A percentile compares a stretch with the other conserved stretches of the same genome.
phyloP scores from a whole-genome alignment of 108 stramenopile species.

The Cyclotella atomus region DNA sequence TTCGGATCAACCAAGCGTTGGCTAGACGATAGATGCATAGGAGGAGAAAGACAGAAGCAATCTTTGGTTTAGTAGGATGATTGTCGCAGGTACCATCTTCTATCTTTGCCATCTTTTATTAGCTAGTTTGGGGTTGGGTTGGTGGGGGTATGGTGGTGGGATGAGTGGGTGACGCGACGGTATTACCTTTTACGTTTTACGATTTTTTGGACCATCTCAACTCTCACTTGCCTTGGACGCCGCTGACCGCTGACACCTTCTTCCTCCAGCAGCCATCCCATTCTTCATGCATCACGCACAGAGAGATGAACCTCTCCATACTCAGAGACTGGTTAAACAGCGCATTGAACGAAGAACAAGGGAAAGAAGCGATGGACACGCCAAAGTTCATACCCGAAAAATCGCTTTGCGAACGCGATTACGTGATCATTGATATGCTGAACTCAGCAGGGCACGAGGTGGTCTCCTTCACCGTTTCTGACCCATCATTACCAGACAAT shows the following conservation, averaged over 20 bases:
- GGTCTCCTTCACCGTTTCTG: slow-evolving; percentile 43
- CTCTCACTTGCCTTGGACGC: no score
- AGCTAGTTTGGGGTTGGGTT: background rate
- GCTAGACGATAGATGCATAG: slow-evolving; percentile 47
- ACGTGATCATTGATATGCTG: slow-evolving; percentile 33
- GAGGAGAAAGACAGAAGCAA: slow-evolving; percentile 26
- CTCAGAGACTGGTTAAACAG: background rate
- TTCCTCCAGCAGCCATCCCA: no score
- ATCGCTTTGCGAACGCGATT: slow-evolving; percentile 28
- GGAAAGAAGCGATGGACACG: background rate
- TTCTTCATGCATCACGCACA: no score
- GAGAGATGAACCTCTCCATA: background rate
- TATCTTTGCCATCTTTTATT: no score
- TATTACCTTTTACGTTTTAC: no score
- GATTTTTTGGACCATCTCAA: no score
- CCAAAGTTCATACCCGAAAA: slow-evolving; percentile 15
- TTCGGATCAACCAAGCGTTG: slow-evolving; percentile 78
- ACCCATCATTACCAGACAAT: slow-evolving; percentile 51
- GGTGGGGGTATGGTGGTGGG: background rate
- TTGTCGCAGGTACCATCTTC: no score
- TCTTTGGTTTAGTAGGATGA: slow-evolving; percentile 11
- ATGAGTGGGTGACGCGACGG: no score
- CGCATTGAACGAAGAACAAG: background rate
- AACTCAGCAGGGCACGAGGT: background rate
- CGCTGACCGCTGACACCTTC: no score